Evolutionary conservation across 2,329 filamentous ascomycete genomes (phyloP).

Genomic region (Alternaria brassicicola): DNA sequence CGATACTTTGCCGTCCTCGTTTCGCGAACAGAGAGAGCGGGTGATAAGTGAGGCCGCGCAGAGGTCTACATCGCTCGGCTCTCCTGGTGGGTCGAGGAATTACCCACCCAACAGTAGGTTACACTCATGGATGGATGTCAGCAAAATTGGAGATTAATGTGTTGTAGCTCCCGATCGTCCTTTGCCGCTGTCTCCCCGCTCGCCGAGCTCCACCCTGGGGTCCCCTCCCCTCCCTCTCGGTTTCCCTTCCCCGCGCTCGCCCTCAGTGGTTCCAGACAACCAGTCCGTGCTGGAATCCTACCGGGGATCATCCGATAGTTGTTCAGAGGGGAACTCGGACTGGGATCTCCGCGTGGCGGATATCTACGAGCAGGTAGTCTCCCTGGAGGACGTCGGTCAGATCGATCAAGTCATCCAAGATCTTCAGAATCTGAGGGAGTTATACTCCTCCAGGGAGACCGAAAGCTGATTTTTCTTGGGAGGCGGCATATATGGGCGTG

Average conservation of each 20-base stretch:
- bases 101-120: constrained; percentile 22
- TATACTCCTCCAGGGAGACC: neutral
- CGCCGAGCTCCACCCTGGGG: constrained; percentile 11
- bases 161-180: constrained; percentile 36
- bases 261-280: neutral
- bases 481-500: neutral
- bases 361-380: neutral
- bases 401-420: constrained; percentile 2
- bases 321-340: neutral
- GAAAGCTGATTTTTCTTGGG: neutral
- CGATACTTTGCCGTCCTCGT: neutral
- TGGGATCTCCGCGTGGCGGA: neutral
- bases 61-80: neutral
- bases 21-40: neutral
- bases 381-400: neutral
- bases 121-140: neutral
- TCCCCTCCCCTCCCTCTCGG: constrained; percentile 2
- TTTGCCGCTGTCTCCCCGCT: constrained; percentile 28
- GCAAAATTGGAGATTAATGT: neutral
- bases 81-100: neutral
- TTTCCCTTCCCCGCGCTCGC: neutral
- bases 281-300: neutral
- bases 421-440: neutral
- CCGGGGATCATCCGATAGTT: neutral
- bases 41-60: neutral